Base-by-base conservation (phyloP, 805 yeast genomes). In the Saturnispora sanitii region DNA sequence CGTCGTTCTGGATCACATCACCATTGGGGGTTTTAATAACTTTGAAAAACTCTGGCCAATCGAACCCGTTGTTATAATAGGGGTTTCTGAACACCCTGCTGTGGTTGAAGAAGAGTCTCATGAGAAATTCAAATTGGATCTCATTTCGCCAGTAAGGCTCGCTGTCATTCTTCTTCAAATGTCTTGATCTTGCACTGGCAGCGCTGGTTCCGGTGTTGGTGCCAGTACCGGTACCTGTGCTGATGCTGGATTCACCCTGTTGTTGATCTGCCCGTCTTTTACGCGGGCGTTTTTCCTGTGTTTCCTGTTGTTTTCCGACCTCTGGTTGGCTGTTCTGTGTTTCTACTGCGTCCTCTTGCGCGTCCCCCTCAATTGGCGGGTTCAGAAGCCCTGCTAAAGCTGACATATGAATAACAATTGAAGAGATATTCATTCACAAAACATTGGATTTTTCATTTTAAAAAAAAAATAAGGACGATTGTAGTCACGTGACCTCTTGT, bases 111-210 rank as follows among this genome's bases (percentile, higher is more conserved):
- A 90, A 82, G 8, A 90, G 60, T 21, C 66, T 65, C 36, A 68
- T 64, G 41, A 90, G 62, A 49, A 88, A 84, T 49, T 81, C 87
- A 58, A 78, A 82, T 58, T 87, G 96, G 42, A 90, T 80, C 52
- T 90, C 97, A 41, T 65, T 71, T 37, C 97, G 69, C 82, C 92
- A 83, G 44, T 88, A 77, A 17, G 95, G 94, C 52, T 83, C 94
- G 5, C 97, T 96, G 54, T 90, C 97, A 16, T 77, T 70, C 55
- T 88, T 90, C 60, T 90, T 90, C 50, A 90, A 59, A 58, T 80
- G 87, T 34, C 83, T 65, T 4, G 59, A 46, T 36, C 62, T 49
- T 3, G 60, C 50, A 60, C 52, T 35, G 54, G 42, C 18, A 52
- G 43, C 4, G 60, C 52, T 37, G 53, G 60, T 34, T 54, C 57